A percentile compares a stretch with the other conserved stretches of the same genome.
Conservation (phyloP, 495 filamentous ascomycete species). For the Usnea hakonensis region DNA sequence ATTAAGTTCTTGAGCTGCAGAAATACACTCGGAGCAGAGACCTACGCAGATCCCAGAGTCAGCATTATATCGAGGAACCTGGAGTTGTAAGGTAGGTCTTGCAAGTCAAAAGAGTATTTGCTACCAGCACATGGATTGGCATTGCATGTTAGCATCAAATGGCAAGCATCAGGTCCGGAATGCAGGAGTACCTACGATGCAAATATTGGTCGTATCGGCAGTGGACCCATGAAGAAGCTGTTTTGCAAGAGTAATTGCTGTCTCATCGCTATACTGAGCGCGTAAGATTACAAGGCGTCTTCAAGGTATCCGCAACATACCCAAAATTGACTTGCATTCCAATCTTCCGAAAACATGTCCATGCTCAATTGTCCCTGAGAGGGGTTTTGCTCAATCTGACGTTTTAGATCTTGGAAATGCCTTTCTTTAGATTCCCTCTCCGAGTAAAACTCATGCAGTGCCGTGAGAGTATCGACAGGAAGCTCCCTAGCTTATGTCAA, state of each 20-base stretch:
- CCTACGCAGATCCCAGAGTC: not conserved
- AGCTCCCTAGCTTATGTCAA: conserved; percentile 38
- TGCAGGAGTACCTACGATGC: conserved; percentile 37
- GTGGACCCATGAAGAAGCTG: conserved; percentile 50
- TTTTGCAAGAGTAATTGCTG: conserved; percentile 52
- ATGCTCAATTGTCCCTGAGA: conserved; percentile 47
- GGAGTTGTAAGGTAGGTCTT: not conserved
- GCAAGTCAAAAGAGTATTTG: not conserved
- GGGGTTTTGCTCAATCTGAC: conserved; percentile 37
- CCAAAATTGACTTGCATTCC: conserved; percentile 78
- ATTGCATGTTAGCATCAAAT: not conserved
- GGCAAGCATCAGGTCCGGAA: not conserved
- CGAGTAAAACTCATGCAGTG: conserved; percentile 58
- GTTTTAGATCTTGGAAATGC: conserved; percentile 57
- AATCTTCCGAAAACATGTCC: conserved; percentile 69
- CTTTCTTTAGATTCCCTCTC: conserved; percentile 56
- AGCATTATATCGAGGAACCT: not conserved
- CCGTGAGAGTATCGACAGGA: conserved; percentile 51
- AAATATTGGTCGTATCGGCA: conserved; percentile 47
- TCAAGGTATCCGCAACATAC: conserved; percentile 32
- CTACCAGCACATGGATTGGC: not conserved
- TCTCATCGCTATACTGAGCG: conserved; percentile 60
- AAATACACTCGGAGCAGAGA: conserved; percentile 72
- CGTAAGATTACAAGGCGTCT: conserved; percentile 5
- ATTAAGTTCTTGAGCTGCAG: conserved; percentile 62